These are phyloP conservation scores for Rhytidiadelphus loreus DNA, from an alignment of 225 moss, liverwort and hornwort species.

Conservation along the genomic window DNA sequence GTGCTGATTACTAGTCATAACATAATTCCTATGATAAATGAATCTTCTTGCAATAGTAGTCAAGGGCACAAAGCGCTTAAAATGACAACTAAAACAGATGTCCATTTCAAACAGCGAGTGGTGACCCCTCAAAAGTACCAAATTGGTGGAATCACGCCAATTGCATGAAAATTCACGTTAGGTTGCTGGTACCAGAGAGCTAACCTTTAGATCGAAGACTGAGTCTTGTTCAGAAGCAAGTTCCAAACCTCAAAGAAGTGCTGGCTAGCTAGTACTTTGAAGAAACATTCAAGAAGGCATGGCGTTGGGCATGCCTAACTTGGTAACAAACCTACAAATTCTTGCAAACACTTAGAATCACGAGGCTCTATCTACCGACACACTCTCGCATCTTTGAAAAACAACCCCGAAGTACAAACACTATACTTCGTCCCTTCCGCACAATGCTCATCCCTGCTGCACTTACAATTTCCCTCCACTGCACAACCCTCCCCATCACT, in stretches of 20 bases:
- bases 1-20: too few relatives aligned
- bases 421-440: background rate
- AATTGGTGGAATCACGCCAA: background rate
- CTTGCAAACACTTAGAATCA: background rate
- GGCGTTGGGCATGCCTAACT: background rate
- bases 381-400: slow-evolving; percentile 13
- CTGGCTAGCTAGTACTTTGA: background rate
- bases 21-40: background rate
- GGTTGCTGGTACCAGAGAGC: background rate
- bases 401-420: slow-evolving; percentile 5
- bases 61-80: background rate
- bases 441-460: slow-evolving; percentile 23
- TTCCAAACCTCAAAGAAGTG: background rate
- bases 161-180: background rate
- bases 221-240: too few relatives aligned
- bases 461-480: slow-evolving; percentile 31
- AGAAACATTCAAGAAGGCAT: background rate
- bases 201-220: background rate
- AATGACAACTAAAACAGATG: background rate
- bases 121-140: background rate
- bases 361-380: background rate
- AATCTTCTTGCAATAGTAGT: background rate
- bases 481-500: slow-evolving; percentile 2
- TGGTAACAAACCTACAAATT: background rate
- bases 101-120: background rate